These are phyloP conservation scores for Rhynchospora breviuscula DNA, from an alignment of 176 grass and related monocot species.

Conservation along the genomic window DNA sequence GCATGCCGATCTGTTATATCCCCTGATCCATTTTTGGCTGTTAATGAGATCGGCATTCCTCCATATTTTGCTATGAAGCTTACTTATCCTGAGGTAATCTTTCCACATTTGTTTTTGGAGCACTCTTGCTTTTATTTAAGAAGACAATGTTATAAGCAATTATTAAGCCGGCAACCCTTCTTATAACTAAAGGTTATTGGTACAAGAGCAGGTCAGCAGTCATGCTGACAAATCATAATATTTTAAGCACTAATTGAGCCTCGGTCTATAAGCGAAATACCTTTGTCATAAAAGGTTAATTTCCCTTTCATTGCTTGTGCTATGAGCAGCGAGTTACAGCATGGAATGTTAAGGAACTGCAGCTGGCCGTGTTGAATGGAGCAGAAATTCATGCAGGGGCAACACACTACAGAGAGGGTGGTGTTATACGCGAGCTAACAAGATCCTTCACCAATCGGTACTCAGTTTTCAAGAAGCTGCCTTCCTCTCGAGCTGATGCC, in stretches of 20 bases:
- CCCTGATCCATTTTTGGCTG: constrained; percentile 84
- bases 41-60: constrained; percentile 97
- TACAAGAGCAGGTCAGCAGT: background rate
- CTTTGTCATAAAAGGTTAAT: background rate
- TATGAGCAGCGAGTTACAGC: constrained; percentile 61
- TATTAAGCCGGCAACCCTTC: background rate
- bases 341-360: constrained; percentile 69
- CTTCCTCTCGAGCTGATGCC: constrained; percentile 45
- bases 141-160: background rate
- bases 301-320: constrained; percentile 10
- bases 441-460: constrained; percentile 30
- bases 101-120: background rate
- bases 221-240: background rate
- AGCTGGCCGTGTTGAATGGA: constrained; percentile 63
- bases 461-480: constrained; percentile 45
- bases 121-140: background rate
- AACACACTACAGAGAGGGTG: constrained; percentile 66
- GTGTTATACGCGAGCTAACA: constrained; percentile 52
- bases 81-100: constrained; percentile 80
- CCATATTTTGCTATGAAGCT: constrained; percentile 76
- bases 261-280: background rate
- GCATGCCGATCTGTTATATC: constrained; percentile 92
- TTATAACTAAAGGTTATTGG: constrained; percentile 1
- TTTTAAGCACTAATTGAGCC: background rate
- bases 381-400: constrained; percentile 79